Evolutionary conservation across 495 filamentous ascomycete species (phyloP).

Genomic region (Penicillium egyptiacum): DNA sequence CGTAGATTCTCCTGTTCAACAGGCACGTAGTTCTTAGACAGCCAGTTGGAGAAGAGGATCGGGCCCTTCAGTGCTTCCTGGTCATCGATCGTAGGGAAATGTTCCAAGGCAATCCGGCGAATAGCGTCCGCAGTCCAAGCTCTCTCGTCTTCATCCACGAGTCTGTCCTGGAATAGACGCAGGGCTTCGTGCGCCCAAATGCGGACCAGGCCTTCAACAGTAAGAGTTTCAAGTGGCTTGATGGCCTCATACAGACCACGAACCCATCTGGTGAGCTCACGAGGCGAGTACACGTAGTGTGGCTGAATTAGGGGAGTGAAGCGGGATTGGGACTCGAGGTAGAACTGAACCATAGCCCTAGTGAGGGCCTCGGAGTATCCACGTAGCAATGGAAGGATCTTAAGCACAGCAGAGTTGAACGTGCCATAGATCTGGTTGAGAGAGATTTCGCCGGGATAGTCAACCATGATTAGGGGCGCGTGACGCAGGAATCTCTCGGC

Average conservation of each 20-base stretch:
- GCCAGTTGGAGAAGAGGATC: constrained; percentile 98
- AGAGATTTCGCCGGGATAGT: constrained; percentile 94
- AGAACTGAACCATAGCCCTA: constrained; percentile 97
- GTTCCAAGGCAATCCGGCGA: constrained; percentile 77
- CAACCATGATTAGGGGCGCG: constrained; percentile 96
- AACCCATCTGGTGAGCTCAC: constrained; percentile 96
- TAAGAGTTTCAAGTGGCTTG: constrained; percentile 80
- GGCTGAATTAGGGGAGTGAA: constrained; percentile 97
- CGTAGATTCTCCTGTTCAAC: constrained; percentile 92
- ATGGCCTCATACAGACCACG: constrained; percentile 97
- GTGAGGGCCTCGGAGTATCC: constrained; percentile 93
- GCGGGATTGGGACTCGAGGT: constrained; percentile 85
- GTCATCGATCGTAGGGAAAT: constrained; percentile 92
- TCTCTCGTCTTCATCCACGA: constrained; percentile 91
- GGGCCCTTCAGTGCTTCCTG: constrained; percentile 85
- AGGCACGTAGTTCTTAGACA: constrained; percentile 97
- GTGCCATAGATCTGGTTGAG: constrained; percentile 97
- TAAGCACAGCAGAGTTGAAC: constrained; percentile 94
- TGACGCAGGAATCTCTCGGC: constrained; percentile 91
- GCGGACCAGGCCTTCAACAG: constrained; percentile 87
- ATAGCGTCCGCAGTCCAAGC: constrained; percentile 91
- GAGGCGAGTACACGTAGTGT: constrained; percentile 98
- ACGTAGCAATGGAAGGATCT: constrained; percentile 92
- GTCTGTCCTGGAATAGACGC: constrained; percentile 92
- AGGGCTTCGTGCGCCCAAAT: constrained; percentile 99